Base-by-base conservation (phyloP, 2,329 filamentous ascomycete genomes). In the Trichoderma sp. region DNA sequence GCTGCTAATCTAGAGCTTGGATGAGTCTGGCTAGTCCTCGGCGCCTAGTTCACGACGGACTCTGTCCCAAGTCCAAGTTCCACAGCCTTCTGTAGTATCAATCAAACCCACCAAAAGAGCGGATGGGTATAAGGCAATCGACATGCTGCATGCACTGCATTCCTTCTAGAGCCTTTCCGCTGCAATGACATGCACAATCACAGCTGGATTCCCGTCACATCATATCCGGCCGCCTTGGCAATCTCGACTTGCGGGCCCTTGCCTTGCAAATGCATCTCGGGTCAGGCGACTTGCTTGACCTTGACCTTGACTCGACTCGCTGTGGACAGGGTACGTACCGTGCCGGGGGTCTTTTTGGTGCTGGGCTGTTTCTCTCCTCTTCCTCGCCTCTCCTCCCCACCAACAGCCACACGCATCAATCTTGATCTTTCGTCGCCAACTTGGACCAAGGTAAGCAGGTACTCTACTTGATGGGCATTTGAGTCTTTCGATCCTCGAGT, bases 271-370 rank as follows among this genome's bases (percentile, higher is more conserved):
- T 47, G 65, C 53, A 68, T 68, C 36, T 68, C 34, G 11, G 66
- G 66, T 68, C 66, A 68, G 66, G 66, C 66, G 66, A 68, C 66
- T 67, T 67, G 50, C n/a, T 34, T 43, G 34, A 39, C 23, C 32
- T 43, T 15, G 20, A 28, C 26, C 23, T 28, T 30, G 64, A 65
- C 28, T 67, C 20, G 64, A 58, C 64, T 67, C 30, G 47, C 30
- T 26, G 20, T 59, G 65, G 26, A 20, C 66, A 50, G 55, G 66
- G 66, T 68, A 68, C 66, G 66, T 68, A 68, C 66, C 55, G 55
- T 34, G 66, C 36, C 55, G 30, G 66, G 55, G 55, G 53, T 26
- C 34, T n/a, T 32, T 9, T 59, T 50, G 13, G n/a, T 32, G 63
- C 28, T 15, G 55, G 28, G 50, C 67, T 36, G 58, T 28, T 43